A percentile compares a stretch with the other conserved stretches of the same genome.
These are phyloP conservation scores for Tetrapyrgos nigripes DNA, from an alignment of 1,284 basidiomycete genomes.

Conservation along the genomic window DNA sequence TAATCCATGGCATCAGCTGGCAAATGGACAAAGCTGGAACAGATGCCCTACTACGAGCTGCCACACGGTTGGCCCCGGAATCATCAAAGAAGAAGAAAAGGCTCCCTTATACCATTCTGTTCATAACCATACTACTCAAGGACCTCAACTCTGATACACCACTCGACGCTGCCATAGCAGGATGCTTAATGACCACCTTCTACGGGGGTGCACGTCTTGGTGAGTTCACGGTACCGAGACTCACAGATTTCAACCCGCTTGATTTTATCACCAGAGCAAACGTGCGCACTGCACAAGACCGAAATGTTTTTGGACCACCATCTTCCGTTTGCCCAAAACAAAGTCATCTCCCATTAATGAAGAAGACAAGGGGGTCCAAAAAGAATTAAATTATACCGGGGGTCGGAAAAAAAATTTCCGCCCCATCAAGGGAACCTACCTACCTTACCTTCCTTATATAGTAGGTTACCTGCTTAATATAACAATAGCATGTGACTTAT, in stretches of 20 bases:
- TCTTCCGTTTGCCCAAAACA: constrained; percentile 22
- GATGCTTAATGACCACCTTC: constrained; percentile 40
- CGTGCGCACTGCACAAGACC: not conserved
- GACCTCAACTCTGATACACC: constrained; percentile 16
- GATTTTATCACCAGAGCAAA: constrained; percentile 10
- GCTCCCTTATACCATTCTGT: too few species aligned
- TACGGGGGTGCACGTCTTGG: constrained; percentile 34
- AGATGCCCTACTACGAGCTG: constrained; percentile 14
- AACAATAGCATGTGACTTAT: too few species aligned
- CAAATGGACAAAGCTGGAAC: constrained; percentile 8
- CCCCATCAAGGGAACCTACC: too few species aligned
- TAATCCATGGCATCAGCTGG: constrained; percentile 27
- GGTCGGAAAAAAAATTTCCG: too few species aligned
- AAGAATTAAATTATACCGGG: too few species aligned
- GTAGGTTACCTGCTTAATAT: too few species aligned
- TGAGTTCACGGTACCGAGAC: constrained; percentile 1
- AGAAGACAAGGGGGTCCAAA: too few species aligned
- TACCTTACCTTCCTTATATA: too few species aligned
- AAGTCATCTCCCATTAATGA: constrained; percentile 19
- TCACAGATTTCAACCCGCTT: not conserved
- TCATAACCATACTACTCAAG: too few species aligned
- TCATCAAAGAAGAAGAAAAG: too few species aligned
- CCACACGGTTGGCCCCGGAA: too few species aligned
- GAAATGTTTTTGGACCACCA: constrained; percentile 12
- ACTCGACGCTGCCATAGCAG: constrained; percentile 37